Evolutionary conservation across 202 grass and related monocot species (phyloP).

Genomic region (Zoysia matrella): DNA sequence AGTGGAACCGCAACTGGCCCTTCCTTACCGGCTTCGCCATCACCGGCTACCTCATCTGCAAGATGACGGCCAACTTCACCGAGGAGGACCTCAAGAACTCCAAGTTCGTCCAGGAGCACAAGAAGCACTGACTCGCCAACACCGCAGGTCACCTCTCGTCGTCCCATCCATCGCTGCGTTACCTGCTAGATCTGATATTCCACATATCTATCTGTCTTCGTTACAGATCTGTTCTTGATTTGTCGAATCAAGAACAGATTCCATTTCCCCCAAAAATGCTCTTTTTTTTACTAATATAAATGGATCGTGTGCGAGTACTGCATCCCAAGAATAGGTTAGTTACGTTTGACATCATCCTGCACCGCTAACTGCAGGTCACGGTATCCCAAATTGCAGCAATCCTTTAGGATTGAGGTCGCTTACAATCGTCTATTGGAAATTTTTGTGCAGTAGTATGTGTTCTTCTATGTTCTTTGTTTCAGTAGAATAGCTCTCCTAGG

Average conservation of each 20-base stretch:
- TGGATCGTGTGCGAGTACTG: neutral
- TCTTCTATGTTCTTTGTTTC: neutral
- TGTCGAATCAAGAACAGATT: neutral
- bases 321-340: neutral
- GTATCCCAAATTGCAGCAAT: neutral
- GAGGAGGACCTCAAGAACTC: conserved; percentile 93
- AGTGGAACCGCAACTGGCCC: conserved; percentile 74
- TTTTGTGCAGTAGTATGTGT: neutral
- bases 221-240: neutral
- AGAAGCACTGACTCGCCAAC: conserved; percentile 22
- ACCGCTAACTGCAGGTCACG: neutral
- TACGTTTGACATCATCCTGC: neutral
- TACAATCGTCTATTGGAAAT: neutral
- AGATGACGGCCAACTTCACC: conserved; percentile 69
- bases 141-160: neutral
- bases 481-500: neutral
- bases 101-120: conserved; percentile 84
- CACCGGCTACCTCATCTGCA: conserved; percentile 72
- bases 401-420: too few species aligned
- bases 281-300: neutral
- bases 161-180: neutral
- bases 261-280: neutral
- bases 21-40: conserved; percentile 87
- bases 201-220: neutral
- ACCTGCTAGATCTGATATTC: neutral